Base-by-base conservation (phyloP, 148 eudicot genomes). In the Chenopodium quinoa region DNA sequence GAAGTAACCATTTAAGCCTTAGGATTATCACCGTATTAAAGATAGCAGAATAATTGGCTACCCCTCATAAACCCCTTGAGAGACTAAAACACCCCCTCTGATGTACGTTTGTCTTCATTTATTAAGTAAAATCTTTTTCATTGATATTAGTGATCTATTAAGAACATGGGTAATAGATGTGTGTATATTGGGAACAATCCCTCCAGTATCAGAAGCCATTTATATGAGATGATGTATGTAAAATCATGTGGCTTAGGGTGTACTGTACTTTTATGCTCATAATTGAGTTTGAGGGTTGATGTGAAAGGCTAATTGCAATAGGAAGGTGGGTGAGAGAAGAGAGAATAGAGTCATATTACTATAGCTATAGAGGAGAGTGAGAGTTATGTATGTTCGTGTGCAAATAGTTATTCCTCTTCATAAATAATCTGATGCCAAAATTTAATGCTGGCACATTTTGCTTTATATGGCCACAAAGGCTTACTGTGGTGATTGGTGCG, bases 201-300 rank as follows among this genome's bases (percentile, higher is more conserved):
- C 11, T 52, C 58, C 58, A 14, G 58, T 14, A 52, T 8, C 19
- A 12, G 14, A 54, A 54, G 60, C 60, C 64, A 17, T 17, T 66
- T 66, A 11, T 27, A 10, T 23, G 70, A 10, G 32, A 34, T 66
- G 32, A 27, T 23, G 10, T 25, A 27, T 66, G 14, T 63, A 20
- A 63, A 27, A 9, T 63, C 1, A 20, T 16, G 60, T 54, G 60
- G 17, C 19, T 54, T 1, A 60, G 23, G 64, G 25, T 60, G 20
- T 60, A 19, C 23, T 60, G 64, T 60, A 54, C 19, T 12, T 54
- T 60, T 60, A 60, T 19, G 14, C 2, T 27, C 34, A 8, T 66
- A 66, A 34, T 66, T 66, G 31, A 25, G 31, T 66, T 66, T 66
- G 70, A 66, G 70, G 31, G 70, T 66, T 66, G 70, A 66, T 23